Conservation (phyloP, 768 basidiomycete genomes). For the Psilocybe cubensis region DNA sequence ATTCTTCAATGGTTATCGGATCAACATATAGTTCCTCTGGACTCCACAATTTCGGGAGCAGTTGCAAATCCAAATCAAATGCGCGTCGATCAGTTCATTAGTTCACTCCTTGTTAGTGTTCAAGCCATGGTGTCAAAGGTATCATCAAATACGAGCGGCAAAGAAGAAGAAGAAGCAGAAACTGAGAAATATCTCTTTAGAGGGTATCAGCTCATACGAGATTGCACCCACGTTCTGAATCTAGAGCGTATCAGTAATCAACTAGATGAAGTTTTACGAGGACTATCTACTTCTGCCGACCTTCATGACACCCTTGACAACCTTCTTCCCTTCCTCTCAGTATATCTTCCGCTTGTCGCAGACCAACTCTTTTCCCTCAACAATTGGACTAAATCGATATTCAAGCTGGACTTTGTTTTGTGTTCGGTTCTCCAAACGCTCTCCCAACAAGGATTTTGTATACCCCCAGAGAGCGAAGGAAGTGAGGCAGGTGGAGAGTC, state of each 20-base stretch:
- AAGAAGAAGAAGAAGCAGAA: slow-evolving; percentile 28
- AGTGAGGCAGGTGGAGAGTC: slow-evolving; percentile 65
- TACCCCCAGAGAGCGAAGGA: slow-evolving; percentile 75
- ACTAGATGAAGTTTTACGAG: slow-evolving; percentile 41
- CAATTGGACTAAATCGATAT: slow-evolving; percentile 73
- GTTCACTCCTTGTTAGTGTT: slow-evolving; percentile 63
- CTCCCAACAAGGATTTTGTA: slow-evolving; percentile 90
- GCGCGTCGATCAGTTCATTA: slow-evolving; percentile 51
- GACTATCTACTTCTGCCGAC: slow-evolving; percentile 37
- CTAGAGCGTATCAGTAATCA: slow-evolving; percentile 44
- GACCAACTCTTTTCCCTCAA: slow-evolving; percentile 60
- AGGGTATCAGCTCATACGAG: slow-evolving; percentile 45
- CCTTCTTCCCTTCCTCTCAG: slow-evolving; percentile 76
- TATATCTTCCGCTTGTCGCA: slow-evolving; percentile 59
- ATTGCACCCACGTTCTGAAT: slow-evolving; percentile 52
- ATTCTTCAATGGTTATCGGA: slow-evolving; percentile 36
- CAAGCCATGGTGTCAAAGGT: slow-evolving; percentile 59
- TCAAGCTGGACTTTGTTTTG: slow-evolving; percentile 84
- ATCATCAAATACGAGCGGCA: slow-evolving; percentile 24
- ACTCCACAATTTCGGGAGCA: not conserved
- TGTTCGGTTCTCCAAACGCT: slow-evolving; percentile 75
- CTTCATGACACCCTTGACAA: slow-evolving; percentile 42
- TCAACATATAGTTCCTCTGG: slow-evolving; percentile 15
- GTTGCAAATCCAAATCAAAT: slow-evolving; percentile 17
- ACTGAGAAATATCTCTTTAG: slow-evolving; percentile 56